Base-by-base conservation (phyloP, 2,329 filamentous ascomycete genomes). In the Coniella vitis region DNA sequence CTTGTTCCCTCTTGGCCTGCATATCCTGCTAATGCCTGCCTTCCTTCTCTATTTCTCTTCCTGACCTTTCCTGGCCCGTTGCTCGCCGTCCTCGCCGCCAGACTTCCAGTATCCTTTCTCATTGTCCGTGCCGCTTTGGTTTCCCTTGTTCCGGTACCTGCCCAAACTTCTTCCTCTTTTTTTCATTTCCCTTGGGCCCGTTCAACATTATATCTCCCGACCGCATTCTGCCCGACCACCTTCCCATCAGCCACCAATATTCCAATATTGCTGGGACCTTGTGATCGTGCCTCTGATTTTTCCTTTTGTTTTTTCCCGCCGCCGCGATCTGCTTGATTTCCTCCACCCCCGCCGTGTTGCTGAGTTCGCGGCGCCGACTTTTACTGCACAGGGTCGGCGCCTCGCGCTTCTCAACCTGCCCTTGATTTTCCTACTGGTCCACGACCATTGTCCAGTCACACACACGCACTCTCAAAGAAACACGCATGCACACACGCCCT, bases 371-470 rank as follows among this genome's bases (percentile, higher is more conserved):
- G 51, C 51, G 51, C 51, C 51, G 51, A 45, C 51, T 47, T 29
- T 19, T 36, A 51, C 42, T 50, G 36, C 31, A 47, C 36, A 38
- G 45, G 47, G 48, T 53, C 47, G 51, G 51, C 51, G 51, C 51
- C 51, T 45, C 36, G 51, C 43, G 32, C 36, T 36, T 25, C 37
- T 42, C 13, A 29, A 4, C 38, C n/a, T 13, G n/a, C 40, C 36
- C 17, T 14, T 21, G 29, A 35, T 19, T 37, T 35, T 17, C 16
- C 14, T 35, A 34, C 21, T 38, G 13, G 10, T 12, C 19, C 17
- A 7, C 37, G 19, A 13, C 8, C 19, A 13, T 14, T 12, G 19
- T 19, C 37, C 37, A 13, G 17, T 32, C 47, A 48, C 41, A 47
- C 20, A 51, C 47, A 48, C 44, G 36, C 32, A 19, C 22, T 22